Conservation (phyloP, 1,139 yeast species). For the Geotrichum aggregatum region DNA sequence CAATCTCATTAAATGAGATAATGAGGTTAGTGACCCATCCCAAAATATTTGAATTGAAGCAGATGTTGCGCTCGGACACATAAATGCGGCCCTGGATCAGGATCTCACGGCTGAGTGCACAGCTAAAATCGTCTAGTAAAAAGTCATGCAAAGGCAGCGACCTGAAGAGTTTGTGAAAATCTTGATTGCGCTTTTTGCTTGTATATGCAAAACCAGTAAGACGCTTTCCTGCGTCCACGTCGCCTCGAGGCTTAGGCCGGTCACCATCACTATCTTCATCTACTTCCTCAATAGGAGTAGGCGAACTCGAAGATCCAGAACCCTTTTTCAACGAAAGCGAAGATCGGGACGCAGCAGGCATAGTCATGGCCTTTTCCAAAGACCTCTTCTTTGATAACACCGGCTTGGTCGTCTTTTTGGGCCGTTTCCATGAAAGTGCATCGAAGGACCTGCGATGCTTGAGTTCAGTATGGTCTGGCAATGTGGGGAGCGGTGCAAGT, state of each 20-base stretch:
- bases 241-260: conserved; percentile 11
- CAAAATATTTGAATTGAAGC: conserved; percentile 83
- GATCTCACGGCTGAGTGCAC: conserved; percentile 86
- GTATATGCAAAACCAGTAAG: conserved; percentile 46
- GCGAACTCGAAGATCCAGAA: background rate
- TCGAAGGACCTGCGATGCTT: conserved; percentile 8
- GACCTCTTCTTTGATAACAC: background rate
- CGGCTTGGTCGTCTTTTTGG: background rate
- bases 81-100: conserved; percentile 87
- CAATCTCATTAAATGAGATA: conserved; percentile 67
- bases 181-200: conserved; percentile 63
- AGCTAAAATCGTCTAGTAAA: conserved; percentile 76
- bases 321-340: background rate
- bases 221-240: conserved; percentile 23
- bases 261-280: conserved; percentile 1
- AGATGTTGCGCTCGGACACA: conserved; percentile 71
- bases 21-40: conserved; percentile 89
- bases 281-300: background rate
- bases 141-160: conserved; percentile 67
- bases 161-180: conserved; percentile 73
- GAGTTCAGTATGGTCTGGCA: background rate
- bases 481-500: background rate
- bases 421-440: conserved; percentile 6
- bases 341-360: background rate
- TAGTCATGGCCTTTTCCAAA: conserved; percentile 5